Evolutionary conservation across 2,329 filamentous ascomycete genomes (phyloP).

Genomic region (Arthroderma sp.): DNA sequence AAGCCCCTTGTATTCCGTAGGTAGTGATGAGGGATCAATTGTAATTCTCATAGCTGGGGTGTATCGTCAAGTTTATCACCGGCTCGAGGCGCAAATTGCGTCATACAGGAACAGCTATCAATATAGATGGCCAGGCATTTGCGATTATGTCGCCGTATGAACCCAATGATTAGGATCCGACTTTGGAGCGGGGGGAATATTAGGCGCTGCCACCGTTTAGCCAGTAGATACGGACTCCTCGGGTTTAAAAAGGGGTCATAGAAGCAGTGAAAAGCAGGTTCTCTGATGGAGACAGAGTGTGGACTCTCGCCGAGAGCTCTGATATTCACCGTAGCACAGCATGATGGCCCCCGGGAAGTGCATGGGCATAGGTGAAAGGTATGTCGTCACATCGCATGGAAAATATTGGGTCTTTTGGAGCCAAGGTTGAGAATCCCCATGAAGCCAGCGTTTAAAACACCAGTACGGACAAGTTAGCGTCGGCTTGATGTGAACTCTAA

Average conservation of each 20-base stretch:
- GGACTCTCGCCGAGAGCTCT: background rate
- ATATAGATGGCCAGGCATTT: background rate
- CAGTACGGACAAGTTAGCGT: background rate
- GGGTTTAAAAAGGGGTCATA: background rate
- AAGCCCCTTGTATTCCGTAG: background rate
- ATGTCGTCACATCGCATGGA: conserved; percentile 4
- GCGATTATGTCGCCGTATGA: background rate
- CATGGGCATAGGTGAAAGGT: background rate
- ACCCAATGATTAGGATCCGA: background rate
- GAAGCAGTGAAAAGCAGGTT: background rate
- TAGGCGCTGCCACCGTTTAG: background rate
- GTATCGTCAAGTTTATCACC: background rate
- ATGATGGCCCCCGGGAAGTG: background rate
- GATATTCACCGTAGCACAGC: background rate
- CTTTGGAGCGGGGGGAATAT: background rate
- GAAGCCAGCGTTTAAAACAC: background rate
- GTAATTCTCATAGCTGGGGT: background rate
- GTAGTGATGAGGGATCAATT: background rate
- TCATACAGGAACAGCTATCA: conserved; percentile 1
- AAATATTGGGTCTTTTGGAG: background rate
- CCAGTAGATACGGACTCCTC: background rate
- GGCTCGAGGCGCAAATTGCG: background rate
- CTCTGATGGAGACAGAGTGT: background rate
- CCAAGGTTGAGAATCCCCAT: background rate
- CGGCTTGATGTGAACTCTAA: background rate